Base-by-base conservation (phyloP, 2,329 filamentous ascomycete species). In the Rhinocladiella similis region DNA sequence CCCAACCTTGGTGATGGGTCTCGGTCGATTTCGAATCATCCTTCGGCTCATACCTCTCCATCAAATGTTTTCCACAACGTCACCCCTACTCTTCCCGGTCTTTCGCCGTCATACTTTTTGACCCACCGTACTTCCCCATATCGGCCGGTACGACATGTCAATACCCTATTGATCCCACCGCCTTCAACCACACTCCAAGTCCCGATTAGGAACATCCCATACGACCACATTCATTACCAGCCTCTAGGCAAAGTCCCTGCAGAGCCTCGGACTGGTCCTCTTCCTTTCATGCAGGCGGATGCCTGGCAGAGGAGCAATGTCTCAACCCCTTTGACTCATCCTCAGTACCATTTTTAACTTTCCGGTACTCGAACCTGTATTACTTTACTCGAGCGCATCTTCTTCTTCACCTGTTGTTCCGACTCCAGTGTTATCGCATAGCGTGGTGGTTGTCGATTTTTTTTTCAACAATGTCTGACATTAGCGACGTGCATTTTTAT, bases 71-170 rank as follows among this genome's bases (percentile, higher is more conserved):
- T 83, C 19, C 88, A 82, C 51, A 77, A 76, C 5, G 76, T 79
- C 43, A 82, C 83, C 2, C 75, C 85, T 7, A 86, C 88, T 5
- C 54, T 61, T 22, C 83, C 85, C 43, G 87, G 89, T 29, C 83
- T 94, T 62, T 97, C 94, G 29, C 93, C 93, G 1, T 92, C 89
- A 10, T 84, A 90, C 67, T 95, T 95, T 73, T 79, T 97, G 36
- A 88, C 90, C 67, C 90, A 96, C 70, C 84, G 94, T 54, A 87
- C 89, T 61, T 97, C 93, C 53, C 94, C 94, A 2, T 97, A 97
- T 73, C 89, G 91, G 62, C 93, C 93, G 1, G 88, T 97, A 38
- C 88, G 92, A 51, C 84, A 90, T 59, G 90, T 97, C 57, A 91
- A 94, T 65, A 96, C 91, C 0, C 82, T 97, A n/a, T 80, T 97